Conservation (phyloP, 1,139 yeast species). For the Yamadazyma triangularis region DNA sequence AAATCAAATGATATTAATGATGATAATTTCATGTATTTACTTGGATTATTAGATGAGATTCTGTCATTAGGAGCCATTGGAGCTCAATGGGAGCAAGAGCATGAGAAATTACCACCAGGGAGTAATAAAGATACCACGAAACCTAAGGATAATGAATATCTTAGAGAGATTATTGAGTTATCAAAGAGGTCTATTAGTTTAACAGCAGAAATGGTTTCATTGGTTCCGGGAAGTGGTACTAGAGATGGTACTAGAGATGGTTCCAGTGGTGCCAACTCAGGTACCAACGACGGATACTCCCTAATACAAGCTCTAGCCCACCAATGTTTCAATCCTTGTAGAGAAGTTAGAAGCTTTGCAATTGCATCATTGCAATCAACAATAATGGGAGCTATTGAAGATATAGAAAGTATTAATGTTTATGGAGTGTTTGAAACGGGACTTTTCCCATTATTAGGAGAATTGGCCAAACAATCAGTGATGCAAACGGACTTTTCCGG, state of each 20-base stretch:
- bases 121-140: neutral
- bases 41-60: constrained; percentile 74
- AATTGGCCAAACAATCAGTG: constrained; percentile 63
- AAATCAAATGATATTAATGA: constrained; percentile 34
- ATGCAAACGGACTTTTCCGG: constrained; percentile 61
- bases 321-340: constrained; percentile 85
- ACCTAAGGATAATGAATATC: constrained; percentile 25
- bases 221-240: constrained; percentile 22
- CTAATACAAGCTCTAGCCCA: constrained; percentile 76
- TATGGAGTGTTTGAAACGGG: constrained; percentile 67
- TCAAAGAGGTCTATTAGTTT: constrained; percentile 61
- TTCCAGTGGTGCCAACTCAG: constrained; percentile 28
- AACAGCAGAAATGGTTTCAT: constrained; percentile 46
- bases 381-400: constrained; percentile 29
- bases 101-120: constrained; percentile 27
- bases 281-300: constrained; percentile 38
- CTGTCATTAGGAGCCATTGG: constrained; percentile 82
- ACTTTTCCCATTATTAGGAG: constrained; percentile 68
- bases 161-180: constrained; percentile 49
- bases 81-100: constrained; percentile 69
- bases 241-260: constrained; percentile 12
- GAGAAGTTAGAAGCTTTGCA: constrained; percentile 68
- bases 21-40: constrained; percentile 55
- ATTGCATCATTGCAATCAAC: constrained; percentile 48
- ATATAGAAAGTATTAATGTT: constrained; percentile 29